Conservation (phyloP, 2,329 filamentous ascomycete genomes). For the Exophiala sideris region DNA sequence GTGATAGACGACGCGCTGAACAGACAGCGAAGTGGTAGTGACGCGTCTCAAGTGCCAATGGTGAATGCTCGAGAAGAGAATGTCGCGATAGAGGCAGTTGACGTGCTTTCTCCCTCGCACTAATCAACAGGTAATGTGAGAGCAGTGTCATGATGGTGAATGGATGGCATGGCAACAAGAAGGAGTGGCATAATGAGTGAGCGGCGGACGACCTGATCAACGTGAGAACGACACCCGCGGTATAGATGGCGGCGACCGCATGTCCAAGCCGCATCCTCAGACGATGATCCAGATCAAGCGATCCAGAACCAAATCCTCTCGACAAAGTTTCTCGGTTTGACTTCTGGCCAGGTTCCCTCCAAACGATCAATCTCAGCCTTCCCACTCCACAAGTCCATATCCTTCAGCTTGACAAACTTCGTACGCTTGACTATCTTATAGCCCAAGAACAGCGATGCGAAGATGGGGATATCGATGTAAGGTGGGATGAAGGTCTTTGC, state of each 20-base stretch:
- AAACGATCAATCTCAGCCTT: conserved; percentile 46
- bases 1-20: too few relatives aligned
- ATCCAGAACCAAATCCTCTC: conserved; percentile 49
- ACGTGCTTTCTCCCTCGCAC: not conserved
- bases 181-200: not conserved
- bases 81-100: too few relatives aligned
- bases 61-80: too few relatives aligned
- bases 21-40: too few relatives aligned
- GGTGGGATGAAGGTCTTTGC: conserved; percentile 12
- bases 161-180: not conserved
- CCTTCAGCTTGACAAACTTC: conserved; percentile 7
- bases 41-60: too few relatives aligned
- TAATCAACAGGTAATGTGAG: not conserved
- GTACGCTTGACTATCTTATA: conserved; percentile 13
- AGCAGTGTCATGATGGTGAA: not conserved
- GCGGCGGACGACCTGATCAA: not conserved
- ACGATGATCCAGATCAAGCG: conserved; percentile 30
- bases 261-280: too few relatives aligned
- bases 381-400: conserved; percentile 34
- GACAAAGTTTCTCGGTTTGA: conserved; percentile 39
- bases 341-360: conserved; percentile 41
- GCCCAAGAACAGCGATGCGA: conserved; percentile 8
- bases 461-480: conserved; percentile 18
- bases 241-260: too few relatives aligned
- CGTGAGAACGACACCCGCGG: too few relatives aligned